Evolutionary conservation across 2,329 filamentous ascomycete species (phyloP).

Genomic region (Colletotrichum viniferum): DNA sequence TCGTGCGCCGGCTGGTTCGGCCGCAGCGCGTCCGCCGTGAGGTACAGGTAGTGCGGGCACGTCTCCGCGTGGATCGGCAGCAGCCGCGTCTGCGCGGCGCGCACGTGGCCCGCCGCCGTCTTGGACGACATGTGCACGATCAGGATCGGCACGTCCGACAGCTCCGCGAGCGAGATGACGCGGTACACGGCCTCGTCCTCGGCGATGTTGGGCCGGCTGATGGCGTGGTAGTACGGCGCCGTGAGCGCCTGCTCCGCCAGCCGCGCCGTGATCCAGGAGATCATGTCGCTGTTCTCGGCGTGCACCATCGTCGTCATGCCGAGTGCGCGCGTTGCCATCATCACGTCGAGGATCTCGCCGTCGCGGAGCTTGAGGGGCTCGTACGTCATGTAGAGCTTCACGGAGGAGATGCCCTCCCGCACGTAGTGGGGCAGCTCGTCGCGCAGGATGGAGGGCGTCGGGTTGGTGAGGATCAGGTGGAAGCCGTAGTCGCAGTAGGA

Average conservation of each 20-base stretch:
- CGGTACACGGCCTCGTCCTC: conserved; percentile 58
- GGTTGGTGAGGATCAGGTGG: conserved; percentile 55
- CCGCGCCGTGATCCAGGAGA: conserved; percentile 58
- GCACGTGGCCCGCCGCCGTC: conserved; percentile 48
- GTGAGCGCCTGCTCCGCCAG: conserved; percentile 52
- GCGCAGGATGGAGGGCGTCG: conserved; percentile 40
- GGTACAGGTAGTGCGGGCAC: conserved; percentile 60
- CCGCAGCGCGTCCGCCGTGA: conserved; percentile 51
- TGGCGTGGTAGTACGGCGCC: conserved; percentile 55
- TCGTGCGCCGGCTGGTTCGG: conserved; percentile 37
- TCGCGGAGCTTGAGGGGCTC: conserved; percentile 53
- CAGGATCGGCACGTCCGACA: conserved; percentile 55
- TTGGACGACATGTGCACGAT: conserved; percentile 58
- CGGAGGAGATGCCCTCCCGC: conserved; percentile 46
- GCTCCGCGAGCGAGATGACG: conserved; percentile 52
- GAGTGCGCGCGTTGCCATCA: conserved; percentile 44
- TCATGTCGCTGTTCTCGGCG: conserved; percentile 58
- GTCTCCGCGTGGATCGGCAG: conserved; percentile 59
- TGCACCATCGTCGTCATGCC: conserved; percentile 53
- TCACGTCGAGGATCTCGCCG: conserved; percentile 52
- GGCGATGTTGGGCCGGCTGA: conserved; percentile 51
- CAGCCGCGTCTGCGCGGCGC: conserved; percentile 42
- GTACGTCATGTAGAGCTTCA: conserved; percentile 61
- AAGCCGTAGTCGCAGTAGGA: conserved; percentile 63
- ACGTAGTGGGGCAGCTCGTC: conserved; percentile 36